These are phyloP conservation scores for Solanum acaule DNA, from an alignment of 257 asterid genomes.

Conservation along the genomic window DNA sequence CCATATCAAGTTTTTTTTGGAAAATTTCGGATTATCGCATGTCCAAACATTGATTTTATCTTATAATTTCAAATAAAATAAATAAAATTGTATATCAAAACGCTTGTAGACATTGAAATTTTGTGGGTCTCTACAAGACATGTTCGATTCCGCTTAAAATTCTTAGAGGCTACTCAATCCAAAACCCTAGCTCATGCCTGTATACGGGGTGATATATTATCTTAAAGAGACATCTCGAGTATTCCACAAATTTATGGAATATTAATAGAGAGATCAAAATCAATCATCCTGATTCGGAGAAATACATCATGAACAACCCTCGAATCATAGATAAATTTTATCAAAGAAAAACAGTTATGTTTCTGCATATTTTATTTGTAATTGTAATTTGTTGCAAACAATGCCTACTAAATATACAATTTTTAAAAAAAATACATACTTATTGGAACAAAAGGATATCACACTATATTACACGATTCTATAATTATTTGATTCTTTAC, in stretches of 20 bases:
- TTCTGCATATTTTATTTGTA: too few relatives aligned
- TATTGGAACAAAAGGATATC: neutral
- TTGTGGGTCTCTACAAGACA: too few relatives aligned
- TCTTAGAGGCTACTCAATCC: too few relatives aligned
- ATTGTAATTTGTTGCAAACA: neutral
- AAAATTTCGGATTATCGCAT: too few relatives aligned
- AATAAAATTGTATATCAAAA: neutral
- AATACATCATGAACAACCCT: neutral
- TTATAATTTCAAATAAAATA: too few relatives aligned
- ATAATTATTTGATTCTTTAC: neutral
- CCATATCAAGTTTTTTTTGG: too few relatives aligned
- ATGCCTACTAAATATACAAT: neutral
- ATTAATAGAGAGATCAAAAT: too few relatives aligned
- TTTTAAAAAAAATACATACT: neutral
- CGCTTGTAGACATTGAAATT: neutral
- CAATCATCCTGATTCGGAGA: neutral
- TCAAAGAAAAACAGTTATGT: too few relatives aligned
- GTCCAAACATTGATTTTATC: neutral
- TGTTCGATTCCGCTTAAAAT: too few relatives aligned
- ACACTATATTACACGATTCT: neutral
- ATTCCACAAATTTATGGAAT: neutral
- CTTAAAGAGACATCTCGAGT: too few relatives aligned
- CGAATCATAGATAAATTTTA: neutral
- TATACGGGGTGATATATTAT: too few relatives aligned
- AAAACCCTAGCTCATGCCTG: too few relatives aligned